Evolutionary conservation across 1,139 yeast genomes (phyloP), one percentile per base, ranked within the genome.

Genomic region (Chernovozyma aurita): DNA sequence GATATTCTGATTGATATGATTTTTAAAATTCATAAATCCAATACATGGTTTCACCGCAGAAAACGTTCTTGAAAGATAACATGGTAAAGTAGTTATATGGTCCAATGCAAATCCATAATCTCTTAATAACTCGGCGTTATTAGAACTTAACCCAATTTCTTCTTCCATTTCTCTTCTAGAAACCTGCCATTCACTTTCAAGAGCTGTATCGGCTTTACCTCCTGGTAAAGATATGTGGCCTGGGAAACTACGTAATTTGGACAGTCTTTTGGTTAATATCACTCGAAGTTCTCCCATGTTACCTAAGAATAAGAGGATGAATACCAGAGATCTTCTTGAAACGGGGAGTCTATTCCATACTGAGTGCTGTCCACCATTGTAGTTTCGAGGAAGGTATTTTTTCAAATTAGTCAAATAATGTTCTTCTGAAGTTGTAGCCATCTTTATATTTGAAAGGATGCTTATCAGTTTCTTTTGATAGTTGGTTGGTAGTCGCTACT

Each of bases 221-320:
- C 96, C 96, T 3, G 97, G 96, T 16, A 88, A 64, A 3, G 95
- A 84, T 12, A 86, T 84, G 53, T 88, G 95, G 5, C 96, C 95
- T 0, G 95, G 84, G 58, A 86, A 88, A 37, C 75, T 76, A 32
- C 80, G 67, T 48, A 88, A 63, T 35, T 72, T 68, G 34, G 85
- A 69, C 11, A 95, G 80, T 43, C 96, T 61, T 50, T 82, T 81
- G 2, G 96, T 87, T 39, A 88, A 60, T 4, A 88, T 67, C 29
- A 87, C 92, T 35, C 92, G 57, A 20, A 87, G 58, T 48, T 86
- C 95, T 3, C 95, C 95, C 38, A 69, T 61, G 21, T 66, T 67
- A 1, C 94, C 94, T 27, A 82, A 61, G 46, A 87, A 84, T 26
- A 87, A 66, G 28, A 85, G 65, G 0, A 86, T 70, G 50, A 86